These are phyloP conservation scores for Coemansia sp. DNA, from an alignment of 192 early-diverging fungal genomes.

Conservation along the genomic window DNA sequence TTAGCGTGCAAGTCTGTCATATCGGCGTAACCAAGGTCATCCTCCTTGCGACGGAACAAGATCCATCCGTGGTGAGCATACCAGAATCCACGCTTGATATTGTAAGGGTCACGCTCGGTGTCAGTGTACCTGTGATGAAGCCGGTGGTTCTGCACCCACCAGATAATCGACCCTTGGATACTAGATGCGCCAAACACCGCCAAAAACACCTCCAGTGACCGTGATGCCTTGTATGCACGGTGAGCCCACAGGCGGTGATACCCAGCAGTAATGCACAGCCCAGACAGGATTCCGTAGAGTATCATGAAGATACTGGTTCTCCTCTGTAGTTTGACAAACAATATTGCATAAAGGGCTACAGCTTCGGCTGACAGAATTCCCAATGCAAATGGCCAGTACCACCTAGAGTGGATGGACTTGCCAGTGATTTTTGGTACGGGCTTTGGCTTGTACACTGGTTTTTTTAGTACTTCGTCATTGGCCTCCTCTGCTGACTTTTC, in stretches of 20 bases:
- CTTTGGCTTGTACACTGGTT: conserved; percentile 44
- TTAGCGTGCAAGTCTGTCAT: conserved; percentile 80
- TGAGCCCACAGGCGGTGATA: conserved; percentile 87
- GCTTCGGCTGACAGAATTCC: conserved; percentile 59
- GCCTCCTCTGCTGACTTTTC: conserved; percentile 32
- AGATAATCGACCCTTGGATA: conserved; percentile 79
- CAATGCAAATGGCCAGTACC: conserved; percentile 53
- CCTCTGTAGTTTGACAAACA: conserved; percentile 73
- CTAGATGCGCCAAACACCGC: conserved; percentile 65
- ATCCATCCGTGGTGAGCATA: conserved; percentile 88
- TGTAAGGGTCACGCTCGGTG: conserved; percentile 79
- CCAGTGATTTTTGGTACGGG: conserved; percentile 32
- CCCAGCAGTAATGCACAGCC: conserved; percentile 58
- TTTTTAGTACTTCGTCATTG: conserved; percentile 21
- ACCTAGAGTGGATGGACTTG: conserved; percentile 41
- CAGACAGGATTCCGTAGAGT: conserved; percentile 29
- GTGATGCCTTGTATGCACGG: conserved; percentile 67
- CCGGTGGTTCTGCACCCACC: conserved; percentile 87
- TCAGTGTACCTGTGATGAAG: conserved; percentile 91
- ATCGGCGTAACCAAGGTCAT: conserved; percentile 74
- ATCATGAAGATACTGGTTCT: conserved; percentile 51
- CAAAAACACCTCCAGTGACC: conserved; percentile 60
- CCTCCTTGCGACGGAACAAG: conserved; percentile 71
- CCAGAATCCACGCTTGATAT: conserved; percentile 74
- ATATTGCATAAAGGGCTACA: conserved; percentile 72